Percentiles rank a stretch among this genome's conserved stretches.
Conservation (phyloP, 805 yeast species). For the Candida fluviatilis region DNA sequence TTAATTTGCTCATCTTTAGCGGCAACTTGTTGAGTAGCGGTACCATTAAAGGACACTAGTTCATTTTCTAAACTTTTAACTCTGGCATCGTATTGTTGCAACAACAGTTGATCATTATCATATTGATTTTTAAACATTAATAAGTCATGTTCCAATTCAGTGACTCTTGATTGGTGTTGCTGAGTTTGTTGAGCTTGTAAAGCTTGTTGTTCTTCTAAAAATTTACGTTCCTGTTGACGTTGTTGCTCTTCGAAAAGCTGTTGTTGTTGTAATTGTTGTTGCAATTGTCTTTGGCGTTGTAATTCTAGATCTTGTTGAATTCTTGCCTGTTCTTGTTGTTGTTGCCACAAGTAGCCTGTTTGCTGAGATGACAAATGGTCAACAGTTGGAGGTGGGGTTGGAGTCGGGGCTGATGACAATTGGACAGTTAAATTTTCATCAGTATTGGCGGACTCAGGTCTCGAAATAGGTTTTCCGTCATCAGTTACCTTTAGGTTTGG, state of each 20-base stretch:
- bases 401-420: conserved; percentile 38
- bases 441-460: conserved; percentile 24
- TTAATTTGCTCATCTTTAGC: conserved; percentile 71
- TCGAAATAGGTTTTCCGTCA: conserved; percentile 32
- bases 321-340: conserved; percentile 54
- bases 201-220: conserved; percentile 64
- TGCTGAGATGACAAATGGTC: conserved; percentile 46
- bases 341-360: conserved; percentile 52
- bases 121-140: conserved; percentile 72
- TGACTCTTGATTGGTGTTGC: conserved; percentile 73
- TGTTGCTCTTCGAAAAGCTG: conserved; percentile 74
- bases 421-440: conserved; percentile 27
- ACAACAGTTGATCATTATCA: conserved; percentile 77
- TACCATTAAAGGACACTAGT: conserved; percentile 51
- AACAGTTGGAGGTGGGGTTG: conserved; percentile 34
- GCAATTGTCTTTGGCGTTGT: conserved; percentile 64
- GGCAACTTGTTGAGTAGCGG: conserved; percentile 68
- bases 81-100: conserved; percentile 83
- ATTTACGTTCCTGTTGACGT: conserved; percentile 61
- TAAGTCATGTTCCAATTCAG: conserved; percentile 79
- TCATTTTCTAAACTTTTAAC: conserved; percentile 81
- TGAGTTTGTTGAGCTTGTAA: conserved; percentile 63
- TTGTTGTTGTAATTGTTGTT: conserved; percentile 65
- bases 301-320: conserved; percentile 60
- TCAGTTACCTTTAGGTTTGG: conserved; percentile 54